Evolutionary conservation across 495 filamentous ascomycete species (phyloP).

Genomic region (Neurospora discreta): DNA sequence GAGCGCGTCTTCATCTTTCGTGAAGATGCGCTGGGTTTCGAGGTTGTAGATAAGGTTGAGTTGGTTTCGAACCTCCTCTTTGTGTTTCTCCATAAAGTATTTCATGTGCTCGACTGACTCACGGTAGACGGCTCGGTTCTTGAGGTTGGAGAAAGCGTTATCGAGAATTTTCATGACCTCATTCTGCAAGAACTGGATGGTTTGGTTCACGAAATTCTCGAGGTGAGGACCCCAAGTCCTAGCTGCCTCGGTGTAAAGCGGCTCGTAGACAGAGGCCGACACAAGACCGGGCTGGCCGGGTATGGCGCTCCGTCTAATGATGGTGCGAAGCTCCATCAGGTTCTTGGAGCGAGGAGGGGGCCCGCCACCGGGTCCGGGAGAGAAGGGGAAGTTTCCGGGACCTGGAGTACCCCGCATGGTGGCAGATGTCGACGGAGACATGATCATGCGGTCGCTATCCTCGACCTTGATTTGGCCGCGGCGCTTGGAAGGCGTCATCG

Average conservation of each 20-base stretch:
- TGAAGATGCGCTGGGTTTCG: constrained; percentile 30
- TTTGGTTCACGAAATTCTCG: constrained; percentile 22
- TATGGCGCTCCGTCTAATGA: constrained; percentile 26
- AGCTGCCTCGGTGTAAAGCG: constrained; percentile 26
- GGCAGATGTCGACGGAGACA: constrained; percentile 1
- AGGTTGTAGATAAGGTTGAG: constrained; percentile 25
- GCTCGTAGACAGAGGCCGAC: constrained; percentile 29
- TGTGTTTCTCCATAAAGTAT: constrained; percentile 21
- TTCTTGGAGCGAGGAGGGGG: constrained; percentile 1
- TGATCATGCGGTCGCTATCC: background rate
- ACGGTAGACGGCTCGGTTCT: constrained; percentile 30
- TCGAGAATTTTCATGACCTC: constrained; percentile 24
- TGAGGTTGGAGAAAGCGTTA: constrained; percentile 22
- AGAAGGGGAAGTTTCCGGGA: background rate
- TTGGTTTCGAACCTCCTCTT: constrained; percentile 14
- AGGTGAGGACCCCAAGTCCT: constrained; percentile 26
- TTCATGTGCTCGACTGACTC: constrained; percentile 22
- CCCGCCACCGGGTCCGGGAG: background rate
- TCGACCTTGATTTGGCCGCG: constrained; percentile 13
- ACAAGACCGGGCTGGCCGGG: constrained; percentile 36
- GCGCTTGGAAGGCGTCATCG: background rate
- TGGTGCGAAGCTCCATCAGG: constrained; percentile 22
- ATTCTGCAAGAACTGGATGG: constrained; percentile 20
- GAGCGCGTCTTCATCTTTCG: constrained; percentile 29
- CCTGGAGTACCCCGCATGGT: background rate